phyloP scores from a whole-genome alignment of 805 yeast genomes.

The Clavispora vitiphila region DNA sequence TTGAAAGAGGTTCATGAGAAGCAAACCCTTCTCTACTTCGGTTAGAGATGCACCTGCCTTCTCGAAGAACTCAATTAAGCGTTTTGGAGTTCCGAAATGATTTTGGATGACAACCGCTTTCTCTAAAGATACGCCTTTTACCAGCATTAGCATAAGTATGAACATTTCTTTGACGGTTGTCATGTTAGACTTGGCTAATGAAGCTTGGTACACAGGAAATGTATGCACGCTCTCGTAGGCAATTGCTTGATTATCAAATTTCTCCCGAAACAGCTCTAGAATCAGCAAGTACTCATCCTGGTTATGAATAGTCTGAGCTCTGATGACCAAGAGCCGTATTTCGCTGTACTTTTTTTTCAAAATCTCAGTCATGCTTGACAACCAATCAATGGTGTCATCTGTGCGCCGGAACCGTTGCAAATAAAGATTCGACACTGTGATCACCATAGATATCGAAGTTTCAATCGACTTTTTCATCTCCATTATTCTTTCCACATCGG shows the following conservation, averaged over 20 bases:
- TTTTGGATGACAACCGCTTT: constrained; percentile 77
- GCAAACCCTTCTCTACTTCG: constrained; percentile 23
- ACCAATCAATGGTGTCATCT: constrained; percentile 67
- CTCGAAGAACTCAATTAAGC: constrained; percentile 47
- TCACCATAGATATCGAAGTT: constrained; percentile 69
- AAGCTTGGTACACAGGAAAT: constrained; percentile 48
- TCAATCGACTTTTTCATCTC: constrained; percentile 61
- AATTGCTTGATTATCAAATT: constrained; percentile 32
- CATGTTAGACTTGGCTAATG: constrained; percentile 65
- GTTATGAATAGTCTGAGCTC: constrained; percentile 44
- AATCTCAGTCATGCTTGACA: constrained; percentile 44
- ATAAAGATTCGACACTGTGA: constrained; percentile 62
- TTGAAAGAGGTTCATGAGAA: constrained; percentile 26
- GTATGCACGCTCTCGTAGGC: constrained; percentile 34
- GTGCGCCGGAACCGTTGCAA: constrained; percentile 64
- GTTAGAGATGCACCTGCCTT: constrained; percentile 14
- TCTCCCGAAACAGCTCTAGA: constrained; percentile 38
- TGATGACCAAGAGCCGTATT: constrained; percentile 44
- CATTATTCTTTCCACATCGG: constrained; percentile 28
- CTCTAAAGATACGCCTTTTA: constrained; percentile 77
- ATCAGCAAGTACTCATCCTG: constrained; percentile 47
- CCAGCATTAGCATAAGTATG: constrained; percentile 69
- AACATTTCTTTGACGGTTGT: constrained; percentile 73
- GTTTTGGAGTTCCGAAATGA: constrained; percentile 63
- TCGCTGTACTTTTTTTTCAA: constrained; percentile 35